Conservation (phyloP, 345 rosid genomes). For the Mangifera indica region DNA sequence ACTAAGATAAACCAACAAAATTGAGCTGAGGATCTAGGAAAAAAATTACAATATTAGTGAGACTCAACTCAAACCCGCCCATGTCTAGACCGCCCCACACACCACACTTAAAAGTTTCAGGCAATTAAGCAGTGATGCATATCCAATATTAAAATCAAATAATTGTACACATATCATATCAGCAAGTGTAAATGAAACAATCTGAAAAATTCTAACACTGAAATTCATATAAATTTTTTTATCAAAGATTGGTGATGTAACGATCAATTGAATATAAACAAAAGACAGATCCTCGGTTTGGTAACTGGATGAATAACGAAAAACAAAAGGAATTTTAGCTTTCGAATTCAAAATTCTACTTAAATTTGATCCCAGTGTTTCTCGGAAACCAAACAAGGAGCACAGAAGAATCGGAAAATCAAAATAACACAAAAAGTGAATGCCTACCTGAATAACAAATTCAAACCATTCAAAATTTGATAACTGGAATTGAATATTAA, state of each 20-base stretch:
- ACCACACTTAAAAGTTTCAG: background rate
- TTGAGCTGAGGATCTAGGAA: background rate
- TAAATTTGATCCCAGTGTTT: background rate
- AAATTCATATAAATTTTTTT: background rate
- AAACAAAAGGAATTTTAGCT: background rate
- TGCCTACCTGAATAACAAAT: background rate
- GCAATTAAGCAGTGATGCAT: background rate
- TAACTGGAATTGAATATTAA: no score
- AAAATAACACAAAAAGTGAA: background rate
- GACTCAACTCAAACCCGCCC: background rate
- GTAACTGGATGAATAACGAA: background rate
- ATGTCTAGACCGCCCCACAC: background rate
- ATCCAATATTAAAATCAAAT: background rate
- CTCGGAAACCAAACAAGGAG: background rate
- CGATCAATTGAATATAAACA: background rate
- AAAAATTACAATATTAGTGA: background rate
- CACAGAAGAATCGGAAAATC: background rate
- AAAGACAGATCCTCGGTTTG: background rate
- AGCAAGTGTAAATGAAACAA: no score
- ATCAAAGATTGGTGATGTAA: background rate
- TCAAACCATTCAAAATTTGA: no score
- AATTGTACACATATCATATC: no score
- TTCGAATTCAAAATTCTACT: background rate
- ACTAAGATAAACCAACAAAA: background rate
- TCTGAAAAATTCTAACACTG: no score